Conservation (phyloP, 83 land plant genomes). For the Isoetes engelmannii region DNA sequence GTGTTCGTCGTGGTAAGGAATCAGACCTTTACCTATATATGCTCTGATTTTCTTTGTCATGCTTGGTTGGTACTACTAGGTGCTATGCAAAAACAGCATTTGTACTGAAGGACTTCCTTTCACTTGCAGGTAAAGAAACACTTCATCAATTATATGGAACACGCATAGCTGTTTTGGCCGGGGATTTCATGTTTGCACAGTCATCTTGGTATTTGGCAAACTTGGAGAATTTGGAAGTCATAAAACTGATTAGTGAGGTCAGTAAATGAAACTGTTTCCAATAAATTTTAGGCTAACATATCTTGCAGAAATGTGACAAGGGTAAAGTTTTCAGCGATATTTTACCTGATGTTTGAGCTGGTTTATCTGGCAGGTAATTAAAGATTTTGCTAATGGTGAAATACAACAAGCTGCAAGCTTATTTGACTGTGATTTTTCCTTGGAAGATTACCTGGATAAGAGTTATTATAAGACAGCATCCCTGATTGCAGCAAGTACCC, state of each 20-base stretch:
- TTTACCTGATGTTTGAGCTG: neutral
- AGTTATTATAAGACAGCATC: constrained; percentile 98
- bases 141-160: constrained; percentile 88
- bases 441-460: constrained; percentile 78
- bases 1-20: constrained; percentile 66
- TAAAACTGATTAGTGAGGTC: constrained; percentile 97
- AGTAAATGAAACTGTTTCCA: neutral
- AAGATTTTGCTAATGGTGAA: constrained; percentile 97
- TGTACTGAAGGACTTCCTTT: neutral
- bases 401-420: constrained; percentile 91
- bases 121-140: constrained; percentile 70
- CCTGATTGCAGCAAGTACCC: constrained; percentile 84
- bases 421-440: constrained; percentile 79
- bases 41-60: neutral
- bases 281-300: neutral
- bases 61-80: constrained; percentile 1
- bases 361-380: constrained; percentile 63
- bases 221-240: constrained; percentile 92
- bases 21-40: neutral
- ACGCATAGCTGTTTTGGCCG: constrained; percentile 90
- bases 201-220: constrained; percentile 98
- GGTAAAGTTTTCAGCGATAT: neutral
- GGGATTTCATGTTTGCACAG: constrained; percentile 99
- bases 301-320: no score
- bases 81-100: neutral